These are phyloP conservation scores for Geotrichum citri-aurantii DNA, from an alignment of 1,139 yeast genomes.

Conservation along the genomic window DNA sequence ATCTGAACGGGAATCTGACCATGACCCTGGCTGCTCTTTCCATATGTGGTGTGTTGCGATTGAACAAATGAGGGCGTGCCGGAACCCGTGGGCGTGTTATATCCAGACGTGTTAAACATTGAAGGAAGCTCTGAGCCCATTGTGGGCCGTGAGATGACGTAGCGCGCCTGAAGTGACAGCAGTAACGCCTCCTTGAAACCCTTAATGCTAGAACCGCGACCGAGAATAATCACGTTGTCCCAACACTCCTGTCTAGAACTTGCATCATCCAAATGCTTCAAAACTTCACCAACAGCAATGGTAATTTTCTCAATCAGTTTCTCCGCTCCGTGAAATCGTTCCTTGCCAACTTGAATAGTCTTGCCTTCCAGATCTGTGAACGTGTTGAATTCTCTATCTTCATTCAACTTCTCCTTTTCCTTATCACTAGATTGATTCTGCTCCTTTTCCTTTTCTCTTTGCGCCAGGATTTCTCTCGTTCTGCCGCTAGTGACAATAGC, in stretches of 20 bases:
- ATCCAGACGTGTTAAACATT: slow-evolving; percentile 33
- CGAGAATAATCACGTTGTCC: slow-evolving; percentile 76
- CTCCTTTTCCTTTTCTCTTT: slow-evolving; percentile 47
- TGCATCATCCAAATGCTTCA: slow-evolving; percentile 56
- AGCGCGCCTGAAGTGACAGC: slow-evolving; percentile 53
- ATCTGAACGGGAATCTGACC: slow-evolving; percentile 74
- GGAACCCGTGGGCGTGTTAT: slow-evolving; percentile 31
- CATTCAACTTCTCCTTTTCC: slow-evolving; percentile 39
- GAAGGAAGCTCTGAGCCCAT: slow-evolving; percentile 38
- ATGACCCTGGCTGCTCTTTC: slow-evolving; percentile 31
- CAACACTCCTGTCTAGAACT: slow-evolving; percentile 77
- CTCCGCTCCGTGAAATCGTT: slow-evolving; percentile 75
- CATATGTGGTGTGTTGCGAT: slow-evolving; percentile 23
- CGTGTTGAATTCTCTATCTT: slow-evolving; percentile 49
- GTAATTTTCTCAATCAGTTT: slow-evolving; percentile 52
- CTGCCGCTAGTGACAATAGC: slow-evolving; percentile 76
- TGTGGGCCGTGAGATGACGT: slow-evolving; percentile 42
- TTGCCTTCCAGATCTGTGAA: slow-evolving; percentile 58
- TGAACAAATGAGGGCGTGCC: slow-evolving; percentile 25
- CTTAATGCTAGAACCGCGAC: slow-evolving; percentile 64
- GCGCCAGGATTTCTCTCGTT: slow-evolving; percentile 59
- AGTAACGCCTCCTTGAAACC: slow-evolving; percentile 74
- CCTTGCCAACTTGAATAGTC: slow-evolving; percentile 65
- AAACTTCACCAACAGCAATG: slow-evolving; percentile 48
- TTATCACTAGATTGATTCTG: slow-evolving; percentile 30